Evolutionary conservation across 208 protist species (phyloP).

Genomic region (Crithidia acanthocephali): DNA sequence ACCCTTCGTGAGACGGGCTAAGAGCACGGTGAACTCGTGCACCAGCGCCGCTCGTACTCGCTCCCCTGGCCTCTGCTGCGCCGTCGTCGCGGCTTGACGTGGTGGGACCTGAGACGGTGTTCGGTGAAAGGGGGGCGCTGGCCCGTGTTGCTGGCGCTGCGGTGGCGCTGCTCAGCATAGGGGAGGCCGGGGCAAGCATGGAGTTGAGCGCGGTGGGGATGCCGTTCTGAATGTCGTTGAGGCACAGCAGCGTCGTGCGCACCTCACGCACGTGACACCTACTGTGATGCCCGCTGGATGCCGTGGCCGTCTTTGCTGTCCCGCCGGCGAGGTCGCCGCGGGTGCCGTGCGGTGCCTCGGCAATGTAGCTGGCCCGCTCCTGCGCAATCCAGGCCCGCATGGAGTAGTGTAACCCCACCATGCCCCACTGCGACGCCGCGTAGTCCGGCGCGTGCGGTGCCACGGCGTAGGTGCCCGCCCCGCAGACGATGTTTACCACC

Average conservation of each 20-base stretch:
- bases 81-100: slow-evolving; percentile 3
- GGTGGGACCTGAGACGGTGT: not conserved
- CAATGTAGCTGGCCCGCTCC: not conserved
- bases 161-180: not conserved
- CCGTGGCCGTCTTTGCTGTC: not conserved
- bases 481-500: slow-evolving; percentile 46
- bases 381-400: slow-evolving; percentile 44
- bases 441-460: slow-evolving; percentile 40
- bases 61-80: no score
- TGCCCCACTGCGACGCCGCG: slow-evolving; percentile 58
- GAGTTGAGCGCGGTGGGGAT: slow-evolving; percentile 9
- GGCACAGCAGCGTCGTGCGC: slow-evolving; percentile 28
- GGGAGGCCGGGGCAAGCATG: not conserved
- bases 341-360: not conserved
- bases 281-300: no score
- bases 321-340: not conserved
- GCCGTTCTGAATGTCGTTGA: slow-evolving; percentile 28
- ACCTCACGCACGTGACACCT: slow-evolving; percentile 12
- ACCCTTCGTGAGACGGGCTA: not conserved
- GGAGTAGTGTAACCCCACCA: slow-evolving; percentile 57
- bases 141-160: not conserved
- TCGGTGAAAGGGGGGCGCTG: not conserved
- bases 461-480: slow-evolving; percentile 29
- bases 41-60: not conserved
- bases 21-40: not conserved